Conservation (phyloP, 2,329 filamentous ascomycete genomes). For the Trichoderma guizhouense region DNA sequence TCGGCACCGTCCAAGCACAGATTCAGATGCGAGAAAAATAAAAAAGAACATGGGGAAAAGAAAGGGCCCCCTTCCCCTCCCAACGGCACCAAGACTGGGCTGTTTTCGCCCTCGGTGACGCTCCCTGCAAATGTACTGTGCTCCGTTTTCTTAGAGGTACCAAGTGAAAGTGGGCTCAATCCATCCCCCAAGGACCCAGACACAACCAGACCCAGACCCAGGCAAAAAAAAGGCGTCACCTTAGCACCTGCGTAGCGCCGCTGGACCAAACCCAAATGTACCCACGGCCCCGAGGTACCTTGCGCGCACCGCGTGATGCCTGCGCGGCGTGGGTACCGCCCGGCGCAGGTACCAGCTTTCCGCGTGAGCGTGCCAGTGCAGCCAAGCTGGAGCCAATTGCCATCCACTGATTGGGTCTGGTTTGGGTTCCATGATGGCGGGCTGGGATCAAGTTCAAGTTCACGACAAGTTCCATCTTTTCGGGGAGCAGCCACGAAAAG, state of each 20-base stretch:
- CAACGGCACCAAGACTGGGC: not conserved
- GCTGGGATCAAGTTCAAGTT: not conserved
- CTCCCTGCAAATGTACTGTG: not conserved
- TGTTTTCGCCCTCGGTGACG: not conserved
- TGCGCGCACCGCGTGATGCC: not conserved
- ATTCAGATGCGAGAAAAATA: not conserved
- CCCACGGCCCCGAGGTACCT: not conserved
- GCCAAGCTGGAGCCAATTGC: not conserved
- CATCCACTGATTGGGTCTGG: not conserved
- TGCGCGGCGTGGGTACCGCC: not conserved
- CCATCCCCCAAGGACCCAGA: not conserved
- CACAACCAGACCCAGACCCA: not conserved
- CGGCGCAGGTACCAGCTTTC: conserved; percentile 2
- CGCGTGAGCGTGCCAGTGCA: not conserved
- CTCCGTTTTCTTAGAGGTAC: not conserved
- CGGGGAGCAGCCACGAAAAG: not conserved
- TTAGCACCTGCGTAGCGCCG: not conserved
- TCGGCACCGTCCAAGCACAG: not conserved
- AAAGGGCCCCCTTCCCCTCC: not conserved
- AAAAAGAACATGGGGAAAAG: not conserved
- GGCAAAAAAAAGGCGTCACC: not conserved
- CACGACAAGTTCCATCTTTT: not conserved
- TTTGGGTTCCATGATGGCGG: not conserved
- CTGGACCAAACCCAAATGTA: not conserved
- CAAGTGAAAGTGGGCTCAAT: not conserved